Evolutionary conservation across 2,329 filamentous ascomycete genomes (phyloP).

Genomic region (Chalaropsis ovoidea): DNA sequence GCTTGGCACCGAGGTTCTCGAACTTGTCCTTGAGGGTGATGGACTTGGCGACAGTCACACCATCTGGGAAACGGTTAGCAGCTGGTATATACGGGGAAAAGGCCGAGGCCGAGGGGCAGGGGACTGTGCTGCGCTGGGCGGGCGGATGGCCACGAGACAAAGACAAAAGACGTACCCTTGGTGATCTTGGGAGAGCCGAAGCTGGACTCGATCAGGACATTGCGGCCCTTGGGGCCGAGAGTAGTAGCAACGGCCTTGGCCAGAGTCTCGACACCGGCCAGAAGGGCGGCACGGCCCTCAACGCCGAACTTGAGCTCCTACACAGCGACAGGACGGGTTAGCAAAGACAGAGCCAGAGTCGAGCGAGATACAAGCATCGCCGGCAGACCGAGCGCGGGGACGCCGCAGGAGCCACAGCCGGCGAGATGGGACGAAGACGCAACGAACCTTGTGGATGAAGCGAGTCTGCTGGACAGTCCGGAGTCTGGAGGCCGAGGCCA

Average conservation of each 20-base stretch:
- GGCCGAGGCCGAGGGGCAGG: not conserved
- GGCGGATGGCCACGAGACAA: too few relatives aligned
- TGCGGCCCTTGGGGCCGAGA: conserved; percentile 93
- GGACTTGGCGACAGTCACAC: conserved; percentile 81
- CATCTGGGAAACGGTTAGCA: conserved; percentile 46
- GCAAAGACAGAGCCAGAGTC: not conserved
- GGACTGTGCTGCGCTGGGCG: too few relatives aligned
- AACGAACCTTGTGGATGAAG: conserved; percentile 86
- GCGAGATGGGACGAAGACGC: not conserved
- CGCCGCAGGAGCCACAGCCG: not conserved
- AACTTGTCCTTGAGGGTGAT: conserved; percentile 96
- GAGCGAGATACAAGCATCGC: not conserved
- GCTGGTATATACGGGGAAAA: not conserved
- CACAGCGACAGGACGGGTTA: conserved; percentile 21
- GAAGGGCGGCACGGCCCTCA: conserved; percentile 76
- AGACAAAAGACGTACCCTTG: conserved; percentile 57
- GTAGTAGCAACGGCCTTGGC: conserved; percentile 94
- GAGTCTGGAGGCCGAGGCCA: conserved; percentile 58
- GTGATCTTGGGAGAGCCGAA: conserved; percentile 99
- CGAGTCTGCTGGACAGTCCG: conserved; percentile 74
- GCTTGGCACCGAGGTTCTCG: conserved; percentile 94
- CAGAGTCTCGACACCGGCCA: conserved; percentile 92
- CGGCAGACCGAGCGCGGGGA: not conserved
- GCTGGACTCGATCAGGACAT: conserved; percentile 95
- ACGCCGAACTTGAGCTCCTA: conserved; percentile 98